Conservation (phyloP, 148 eudicot species). For the Selenicereus undatus region DNA sequence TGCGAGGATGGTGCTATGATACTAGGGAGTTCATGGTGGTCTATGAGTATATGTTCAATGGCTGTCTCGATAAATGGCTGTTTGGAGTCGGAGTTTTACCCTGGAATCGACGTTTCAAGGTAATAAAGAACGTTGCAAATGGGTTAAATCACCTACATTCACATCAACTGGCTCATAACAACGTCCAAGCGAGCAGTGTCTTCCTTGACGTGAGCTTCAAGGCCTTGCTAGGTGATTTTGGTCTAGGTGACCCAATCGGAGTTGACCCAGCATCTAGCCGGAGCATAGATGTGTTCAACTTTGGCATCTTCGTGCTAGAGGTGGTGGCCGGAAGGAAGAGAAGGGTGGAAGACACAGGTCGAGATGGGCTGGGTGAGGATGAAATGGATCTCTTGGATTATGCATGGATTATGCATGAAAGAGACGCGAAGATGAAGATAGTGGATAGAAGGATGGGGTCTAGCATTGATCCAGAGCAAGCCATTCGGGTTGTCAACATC, state of each 20-base stretch:
- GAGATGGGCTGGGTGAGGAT: constrained; percentile 1
- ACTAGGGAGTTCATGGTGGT: constrained; percentile 45
- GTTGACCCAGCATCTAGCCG: constrained; percentile 49
- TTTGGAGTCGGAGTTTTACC: constrained; percentile 76
- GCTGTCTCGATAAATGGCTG: constrained; percentile 70
- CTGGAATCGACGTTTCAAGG: constrained; percentile 69
- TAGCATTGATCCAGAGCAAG: constrained; percentile 50
- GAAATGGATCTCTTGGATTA: constrained; percentile 55
- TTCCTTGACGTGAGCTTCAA: constrained; percentile 68
- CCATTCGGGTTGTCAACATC: constrained; percentile 53
- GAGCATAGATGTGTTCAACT: constrained; percentile 62
- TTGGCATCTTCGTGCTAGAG: constrained; percentile 56
- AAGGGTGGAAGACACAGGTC: constrained; percentile 25
- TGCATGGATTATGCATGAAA: constrained; percentile 71
- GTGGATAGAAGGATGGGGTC: constrained; percentile 67
- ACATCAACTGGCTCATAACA: constrained; percentile 62
- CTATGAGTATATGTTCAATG: constrained; percentile 70
- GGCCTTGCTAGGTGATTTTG: constrained; percentile 64
- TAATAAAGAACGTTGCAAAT: constrained; percentile 55
- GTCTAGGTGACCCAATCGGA: constrained; percentile 49
- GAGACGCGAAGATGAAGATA: constrained; percentile 41
- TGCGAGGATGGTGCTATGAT: constrained; percentile 79
- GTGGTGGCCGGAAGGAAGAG: constrained; percentile 53
- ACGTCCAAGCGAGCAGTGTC: constrained; percentile 59
- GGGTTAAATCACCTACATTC: constrained; percentile 60